Base-by-base conservation (phyloP, 192 early-diverging fungal genomes). In the Coemansia sp. region DNA sequence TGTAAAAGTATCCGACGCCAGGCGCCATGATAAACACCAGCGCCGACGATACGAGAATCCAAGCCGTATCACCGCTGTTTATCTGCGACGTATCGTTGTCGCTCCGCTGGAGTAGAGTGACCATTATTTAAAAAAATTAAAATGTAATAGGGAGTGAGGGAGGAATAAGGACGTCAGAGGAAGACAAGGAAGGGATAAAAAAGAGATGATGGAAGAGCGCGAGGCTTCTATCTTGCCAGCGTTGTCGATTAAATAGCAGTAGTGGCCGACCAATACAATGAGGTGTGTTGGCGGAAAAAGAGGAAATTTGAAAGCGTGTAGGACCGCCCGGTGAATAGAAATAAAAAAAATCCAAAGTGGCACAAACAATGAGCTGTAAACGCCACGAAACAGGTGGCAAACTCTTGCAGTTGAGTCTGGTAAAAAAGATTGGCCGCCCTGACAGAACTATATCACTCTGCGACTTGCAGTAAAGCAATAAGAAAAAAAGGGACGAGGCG, bases 1-100 rank as follows among this genome's bases (percentile, higher is more conserved):
- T 92, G 86, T 99, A 99, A 65, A 98, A 95, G 80, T 95, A 90
- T 4, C 94, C 95, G 30, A 99, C 88, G 39, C 93, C 97, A 1
- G 97, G 97, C 24, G 90, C 88, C 95, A 99, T 99, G 66, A 98
- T 83, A 78, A 95, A 94, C 40, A 98, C 94, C 43, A 96, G 74
- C 1, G 89, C 90, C 3, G 94, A 84, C 18, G 86, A 84, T 35
- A 85, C 61, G 27, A 94, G 70, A n/a, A 93, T 85, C 85, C 85
- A 92, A 7, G 87, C 83, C 20, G 89, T 88, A 64, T 91, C 90
- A 44, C 82, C 78, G 52, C 56, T 61, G 62, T 76, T 59, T 39
- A 84, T 74, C 16, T 77, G 71, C 41, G 68, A 69, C 44, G 69
- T 65, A 24, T 77, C 80, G 4, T 64, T 40, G 55, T 71, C 71